These are phyloP conservation scores for Venturia asperata DNA, from an alignment of 2,329 filamentous ascomycete genomes.

Conservation along the genomic window DNA sequence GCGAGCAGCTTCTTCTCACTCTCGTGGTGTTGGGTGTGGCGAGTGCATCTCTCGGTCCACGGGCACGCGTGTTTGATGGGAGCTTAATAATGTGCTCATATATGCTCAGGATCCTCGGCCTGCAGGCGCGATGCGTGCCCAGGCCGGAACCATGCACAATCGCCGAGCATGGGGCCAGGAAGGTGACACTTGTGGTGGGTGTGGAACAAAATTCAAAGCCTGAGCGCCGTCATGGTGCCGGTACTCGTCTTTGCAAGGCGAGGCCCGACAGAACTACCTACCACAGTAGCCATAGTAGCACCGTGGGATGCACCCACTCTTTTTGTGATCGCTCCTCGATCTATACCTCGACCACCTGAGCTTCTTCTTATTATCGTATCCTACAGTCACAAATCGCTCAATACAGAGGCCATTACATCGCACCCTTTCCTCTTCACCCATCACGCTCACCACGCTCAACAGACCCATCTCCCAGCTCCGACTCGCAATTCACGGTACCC, in stretches of 20 bases:
- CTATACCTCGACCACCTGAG: neutral
- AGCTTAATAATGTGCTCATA: constrained; percentile 10
- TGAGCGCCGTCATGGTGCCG: neutral
- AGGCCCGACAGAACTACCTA: neutral
- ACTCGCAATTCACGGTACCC: neutral
- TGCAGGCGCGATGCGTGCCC: neutral
- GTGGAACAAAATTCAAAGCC: neutral
- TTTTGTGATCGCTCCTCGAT: neutral
- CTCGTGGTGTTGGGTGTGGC: neutral
- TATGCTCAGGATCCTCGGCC: neutral
- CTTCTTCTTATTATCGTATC: neutral
- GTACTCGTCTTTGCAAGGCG: neutral
- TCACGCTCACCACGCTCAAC: neutral
- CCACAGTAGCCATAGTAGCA: neutral
- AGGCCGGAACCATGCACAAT: neutral
- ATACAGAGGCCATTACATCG: neutral
- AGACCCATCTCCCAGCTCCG: neutral
- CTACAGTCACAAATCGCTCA: neutral
- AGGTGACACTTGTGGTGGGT: neutral
- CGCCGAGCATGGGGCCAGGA: neutral
- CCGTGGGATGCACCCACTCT: neutral
- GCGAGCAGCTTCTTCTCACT: neutral
- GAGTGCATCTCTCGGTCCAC: neutral
- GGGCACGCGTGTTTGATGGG: neutral
- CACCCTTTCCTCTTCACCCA: neutral